phyloP scores from a whole-genome alignment of 2,329 filamentous ascomycete genomes.

The Neofusicoccum parvum region DNA sequence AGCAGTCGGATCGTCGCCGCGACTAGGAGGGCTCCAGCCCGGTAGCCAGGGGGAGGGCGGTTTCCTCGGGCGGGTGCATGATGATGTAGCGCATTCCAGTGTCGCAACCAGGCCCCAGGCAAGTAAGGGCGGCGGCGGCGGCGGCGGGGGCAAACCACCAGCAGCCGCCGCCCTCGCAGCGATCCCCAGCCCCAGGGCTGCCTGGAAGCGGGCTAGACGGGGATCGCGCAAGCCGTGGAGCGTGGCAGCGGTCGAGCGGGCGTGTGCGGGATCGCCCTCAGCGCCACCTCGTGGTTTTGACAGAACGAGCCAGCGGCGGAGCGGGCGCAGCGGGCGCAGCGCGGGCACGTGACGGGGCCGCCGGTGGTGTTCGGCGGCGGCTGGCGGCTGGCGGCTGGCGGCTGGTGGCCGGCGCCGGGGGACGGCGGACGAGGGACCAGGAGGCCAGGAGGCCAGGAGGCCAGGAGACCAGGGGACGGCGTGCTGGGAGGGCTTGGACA shows the following conservation, averaged over 20 bases:
- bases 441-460: no score
- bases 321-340: no score
- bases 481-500: neutral
- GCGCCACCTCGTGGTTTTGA: constrained; percentile 10
- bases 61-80: constrained; percentile 4
- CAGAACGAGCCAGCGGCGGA: neutral
- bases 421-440: no score
- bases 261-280: constrained; percentile 13
- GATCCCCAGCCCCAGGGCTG: neutral
- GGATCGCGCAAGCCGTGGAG: neutral
- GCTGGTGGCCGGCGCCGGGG: no score
- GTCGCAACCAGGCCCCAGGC: constrained; percentile 3
- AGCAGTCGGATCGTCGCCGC: constrained; percentile 1
- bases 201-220: neutral
- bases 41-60: neutral
- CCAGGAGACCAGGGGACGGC: no score
- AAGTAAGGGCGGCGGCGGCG: neutral
- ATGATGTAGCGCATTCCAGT: constrained; percentile 11
- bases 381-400: neutral
- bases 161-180: neutral
- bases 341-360: neutral
- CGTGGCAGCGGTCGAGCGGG: neutral
- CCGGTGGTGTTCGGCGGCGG: neutral
- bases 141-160: constrained; percentile 5
- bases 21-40: neutral